Evolutionary conservation across 495 filamentous ascomycete species (phyloP).

Genomic region (Parathielavia appendiculata): DNA sequence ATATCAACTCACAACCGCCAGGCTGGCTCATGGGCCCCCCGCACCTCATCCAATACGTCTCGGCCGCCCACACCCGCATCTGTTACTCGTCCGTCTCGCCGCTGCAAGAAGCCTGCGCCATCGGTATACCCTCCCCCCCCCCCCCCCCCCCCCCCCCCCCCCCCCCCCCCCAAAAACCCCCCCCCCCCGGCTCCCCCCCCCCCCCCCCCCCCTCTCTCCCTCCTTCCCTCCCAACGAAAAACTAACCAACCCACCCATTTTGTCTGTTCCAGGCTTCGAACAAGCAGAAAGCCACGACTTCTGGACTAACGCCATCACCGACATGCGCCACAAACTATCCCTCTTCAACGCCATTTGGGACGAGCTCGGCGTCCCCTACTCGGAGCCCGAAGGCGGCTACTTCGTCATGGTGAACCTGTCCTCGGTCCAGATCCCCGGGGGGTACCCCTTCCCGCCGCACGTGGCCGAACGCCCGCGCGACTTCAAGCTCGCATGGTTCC

Average conservation of each 20-base stretch:
- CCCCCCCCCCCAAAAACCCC: neutral
- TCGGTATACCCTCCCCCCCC: constrained; percentile 43
- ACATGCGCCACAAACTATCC: constrained; percentile 87
- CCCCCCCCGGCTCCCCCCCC: neutral
- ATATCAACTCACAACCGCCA: constrained; percentile 1
- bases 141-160: neutral
- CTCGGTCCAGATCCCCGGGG: constrained; percentile 72
- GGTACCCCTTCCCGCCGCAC: constrained; percentile 83
- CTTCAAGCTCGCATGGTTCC: constrained; percentile 91
- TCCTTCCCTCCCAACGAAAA: neutral
- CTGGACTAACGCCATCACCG: constrained; percentile 76
- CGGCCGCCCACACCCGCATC: constrained; percentile 89
- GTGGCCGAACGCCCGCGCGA: constrained; percentile 81
- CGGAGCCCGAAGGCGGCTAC: constrained; percentile 90
- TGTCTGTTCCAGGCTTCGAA: constrained; percentile 58
- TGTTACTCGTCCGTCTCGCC: constrained; percentile 93
- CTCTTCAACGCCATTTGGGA: constrained; percentile 82
- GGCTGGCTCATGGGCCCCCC: constrained; percentile 85
- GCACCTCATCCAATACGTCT: constrained; percentile 85
- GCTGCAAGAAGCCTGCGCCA: constrained; percentile 91
- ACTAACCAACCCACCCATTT: neutral
- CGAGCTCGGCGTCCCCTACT: constrained; percentile 86
- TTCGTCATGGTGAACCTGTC: constrained; percentile 90
- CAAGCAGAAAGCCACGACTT: constrained; percentile 77
- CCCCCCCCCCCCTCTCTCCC: neutral